phyloP scores from a whole-genome alignment of 2,329 filamentous ascomycete genomes.

The Graphiopsis chlorocephala region DNA sequence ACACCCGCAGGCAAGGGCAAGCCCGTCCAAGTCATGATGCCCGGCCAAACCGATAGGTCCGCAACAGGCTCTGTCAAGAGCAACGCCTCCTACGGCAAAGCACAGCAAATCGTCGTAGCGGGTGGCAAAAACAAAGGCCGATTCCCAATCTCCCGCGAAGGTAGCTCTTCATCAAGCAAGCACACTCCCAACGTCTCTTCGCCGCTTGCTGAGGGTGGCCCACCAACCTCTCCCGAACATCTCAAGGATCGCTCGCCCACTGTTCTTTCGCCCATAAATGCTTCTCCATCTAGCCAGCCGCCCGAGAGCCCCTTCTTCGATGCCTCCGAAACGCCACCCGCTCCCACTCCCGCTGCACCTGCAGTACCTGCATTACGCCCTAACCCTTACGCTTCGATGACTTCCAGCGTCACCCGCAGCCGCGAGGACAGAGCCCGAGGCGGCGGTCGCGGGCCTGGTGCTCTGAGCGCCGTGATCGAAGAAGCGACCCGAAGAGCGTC shows the following conservation, averaged over 20 bases:
- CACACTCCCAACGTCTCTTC: constrained; percentile 31
- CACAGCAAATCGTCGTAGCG: constrained; percentile 45
- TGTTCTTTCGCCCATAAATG: constrained; percentile 7
- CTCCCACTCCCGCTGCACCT: constrained; percentile 17
- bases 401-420: constrained; percentile 24
- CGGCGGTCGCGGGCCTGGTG: constrained; percentile 25
- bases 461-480: constrained; percentile 46
- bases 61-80: constrained; percentile 36
- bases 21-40: constrained; percentile 40
- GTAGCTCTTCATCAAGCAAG: constrained; percentile 25
- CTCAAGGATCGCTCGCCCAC: constrained; percentile 20
- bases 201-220: constrained; percentile 33
- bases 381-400: constrained; percentile 41
- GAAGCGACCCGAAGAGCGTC: constrained; percentile 41
- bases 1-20: constrained; percentile 17
- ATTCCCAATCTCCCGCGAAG: constrained; percentile 28
- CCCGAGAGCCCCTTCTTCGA: constrained; percentile 35
- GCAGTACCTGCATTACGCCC: constrained; percentile 21
- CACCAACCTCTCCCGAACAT: constrained; percentile 30
- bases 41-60: constrained; percentile 27
- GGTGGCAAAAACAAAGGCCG: constrained; percentile 36
- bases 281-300: constrained; percentile 25
- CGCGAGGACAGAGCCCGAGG: constrained; percentile 21
- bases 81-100: constrained; percentile 42
- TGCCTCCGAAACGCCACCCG: constrained; percentile 27